phyloP scores from a whole-genome alignment of 2,329 filamentous ascomycete genomes.

The Aspergillus aculeatinus region DNA sequence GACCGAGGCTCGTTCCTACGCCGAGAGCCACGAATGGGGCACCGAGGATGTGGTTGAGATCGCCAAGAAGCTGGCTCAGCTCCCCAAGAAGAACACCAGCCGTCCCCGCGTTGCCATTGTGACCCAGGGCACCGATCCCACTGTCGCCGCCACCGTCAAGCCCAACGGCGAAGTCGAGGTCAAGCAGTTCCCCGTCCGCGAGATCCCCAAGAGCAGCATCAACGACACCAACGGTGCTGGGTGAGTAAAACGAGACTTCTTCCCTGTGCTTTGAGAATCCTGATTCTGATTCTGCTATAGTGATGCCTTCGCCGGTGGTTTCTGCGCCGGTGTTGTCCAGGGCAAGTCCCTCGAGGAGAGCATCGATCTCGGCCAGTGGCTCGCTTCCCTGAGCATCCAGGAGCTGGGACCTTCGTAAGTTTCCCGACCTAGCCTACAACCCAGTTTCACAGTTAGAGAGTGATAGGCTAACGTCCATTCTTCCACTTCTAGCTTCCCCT shows the following conservation, averaged over 20 bases:
- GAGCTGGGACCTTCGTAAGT: conserved; percentile 95
- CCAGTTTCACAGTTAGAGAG: neutral
- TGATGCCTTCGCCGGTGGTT: conserved; percentile 94
- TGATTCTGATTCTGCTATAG: conserved; percentile 41
- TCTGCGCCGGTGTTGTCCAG: conserved; percentile 84
- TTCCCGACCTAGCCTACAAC: neutral
- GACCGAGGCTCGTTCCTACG: conserved; percentile 86
- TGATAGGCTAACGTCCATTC: conserved; percentile 18
- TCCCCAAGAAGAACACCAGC: conserved; percentile 88
- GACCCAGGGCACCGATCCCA: conserved; percentile 91
- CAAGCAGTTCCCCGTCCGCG: conserved; percentile 76
- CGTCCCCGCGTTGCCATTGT: conserved; percentile 84
- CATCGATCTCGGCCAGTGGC: conserved; percentile 94
- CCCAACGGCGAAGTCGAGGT: conserved; percentile 64
- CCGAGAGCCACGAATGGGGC: conserved; percentile 72
- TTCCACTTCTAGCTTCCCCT: conserved; percentile 63
- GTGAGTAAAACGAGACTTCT: conserved; percentile 37
- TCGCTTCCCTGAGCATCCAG: conserved; percentile 89
- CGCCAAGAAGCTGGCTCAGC: conserved; percentile 77
- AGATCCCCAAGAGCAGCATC: conserved; percentile 75
- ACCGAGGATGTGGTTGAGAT: conserved; percentile 80
- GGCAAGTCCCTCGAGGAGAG: conserved; percentile 75
- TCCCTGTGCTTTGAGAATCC: neutral
- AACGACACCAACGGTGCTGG: conserved; percentile 95
- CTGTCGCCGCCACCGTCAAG: conserved; percentile 74